Conservation (phyloP, 257 asterid species). For the Ehretia macrophylla region DNA sequence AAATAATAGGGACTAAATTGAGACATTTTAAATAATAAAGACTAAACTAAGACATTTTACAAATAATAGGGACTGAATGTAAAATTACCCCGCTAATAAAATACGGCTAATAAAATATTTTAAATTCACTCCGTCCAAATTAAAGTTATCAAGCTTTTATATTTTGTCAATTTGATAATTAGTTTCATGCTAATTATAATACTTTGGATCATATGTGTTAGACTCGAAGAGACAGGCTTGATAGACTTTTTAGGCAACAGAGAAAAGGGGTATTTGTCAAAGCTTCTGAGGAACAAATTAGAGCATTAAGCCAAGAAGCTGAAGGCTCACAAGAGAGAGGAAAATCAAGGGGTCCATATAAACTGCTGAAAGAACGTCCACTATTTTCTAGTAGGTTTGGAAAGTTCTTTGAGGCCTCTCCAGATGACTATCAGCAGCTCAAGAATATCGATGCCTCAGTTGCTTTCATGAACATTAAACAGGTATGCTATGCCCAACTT, state of each 20-base stretch:
- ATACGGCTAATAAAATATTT: too few species aligned
- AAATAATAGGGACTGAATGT: too few species aligned
- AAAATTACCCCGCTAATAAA: too few species aligned
- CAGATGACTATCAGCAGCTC: constrained; percentile 25
- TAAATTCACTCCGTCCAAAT: too few species aligned
- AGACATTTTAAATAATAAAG: too few species aligned
- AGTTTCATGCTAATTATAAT: neutral
- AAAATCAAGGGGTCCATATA: constrained; percentile 26
- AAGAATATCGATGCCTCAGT: constrained; percentile 25
- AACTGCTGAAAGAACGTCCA: constrained; percentile 22
- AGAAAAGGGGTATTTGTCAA: constrained; percentile 28
- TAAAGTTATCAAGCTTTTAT: neutral
- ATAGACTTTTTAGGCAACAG: constrained; percentile 29
- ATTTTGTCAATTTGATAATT: neutral
- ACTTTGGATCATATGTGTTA: constrained; percentile 5
- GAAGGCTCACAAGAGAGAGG: constrained; percentile 8
- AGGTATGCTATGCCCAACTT: constrained; percentile 27
- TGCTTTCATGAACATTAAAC: constrained; percentile 37
- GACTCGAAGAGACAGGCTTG: constrained; percentile 23
- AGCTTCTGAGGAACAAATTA: constrained; percentile 41
- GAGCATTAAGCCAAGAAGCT: constrained; percentile 25
- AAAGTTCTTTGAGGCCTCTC: constrained; percentile 28
- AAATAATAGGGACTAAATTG: too few species aligned
- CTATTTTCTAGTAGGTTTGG: constrained; percentile 26
- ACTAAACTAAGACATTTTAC: too few species aligned